Conservation (phyloP, 2,329 filamentous ascomycete genomes). For the Venturia pyrina region DNA sequence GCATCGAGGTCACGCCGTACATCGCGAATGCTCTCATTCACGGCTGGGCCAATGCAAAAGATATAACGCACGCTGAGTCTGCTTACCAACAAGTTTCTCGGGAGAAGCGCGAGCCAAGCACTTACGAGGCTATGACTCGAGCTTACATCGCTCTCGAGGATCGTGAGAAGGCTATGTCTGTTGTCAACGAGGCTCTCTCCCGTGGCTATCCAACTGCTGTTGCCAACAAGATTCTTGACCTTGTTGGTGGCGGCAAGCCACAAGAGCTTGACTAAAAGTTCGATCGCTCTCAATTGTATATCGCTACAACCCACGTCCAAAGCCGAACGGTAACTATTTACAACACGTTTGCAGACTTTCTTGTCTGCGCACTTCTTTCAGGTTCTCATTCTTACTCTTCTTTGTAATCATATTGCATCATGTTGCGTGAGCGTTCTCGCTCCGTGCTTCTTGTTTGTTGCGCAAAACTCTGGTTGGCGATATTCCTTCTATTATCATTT, state of each 20-base stretch:
- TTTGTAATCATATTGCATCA: not conserved
- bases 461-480: not conserved
- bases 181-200: constrained; percentile 83
- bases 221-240: constrained; percentile 83
- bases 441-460: not conserved
- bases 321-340: not conserved
- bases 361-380: not conserved
- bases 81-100: constrained; percentile 73
- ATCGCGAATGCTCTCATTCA: constrained; percentile 98
- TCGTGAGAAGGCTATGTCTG: constrained; percentile 60
- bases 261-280: constrained; percentile 4
- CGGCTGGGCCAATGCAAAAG: constrained; percentile 80
- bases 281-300: not conserved
- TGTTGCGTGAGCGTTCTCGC: constrained; percentile 2
- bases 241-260: constrained; percentile 41
- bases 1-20: constrained; percentile 85
- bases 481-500: not conserved
- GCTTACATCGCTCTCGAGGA: constrained; percentile 81
- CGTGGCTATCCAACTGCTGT: constrained; percentile 88
- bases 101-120: constrained; percentile 84
- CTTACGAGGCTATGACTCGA: constrained; percentile 96
- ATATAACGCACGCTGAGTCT: constrained; percentile 65
- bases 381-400: not conserved
- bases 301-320: not conserved
- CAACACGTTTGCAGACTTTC: not conserved